Base-by-base conservation (phyloP, 352 stramenopile species). In the Globisporangium barbulae region DNA sequence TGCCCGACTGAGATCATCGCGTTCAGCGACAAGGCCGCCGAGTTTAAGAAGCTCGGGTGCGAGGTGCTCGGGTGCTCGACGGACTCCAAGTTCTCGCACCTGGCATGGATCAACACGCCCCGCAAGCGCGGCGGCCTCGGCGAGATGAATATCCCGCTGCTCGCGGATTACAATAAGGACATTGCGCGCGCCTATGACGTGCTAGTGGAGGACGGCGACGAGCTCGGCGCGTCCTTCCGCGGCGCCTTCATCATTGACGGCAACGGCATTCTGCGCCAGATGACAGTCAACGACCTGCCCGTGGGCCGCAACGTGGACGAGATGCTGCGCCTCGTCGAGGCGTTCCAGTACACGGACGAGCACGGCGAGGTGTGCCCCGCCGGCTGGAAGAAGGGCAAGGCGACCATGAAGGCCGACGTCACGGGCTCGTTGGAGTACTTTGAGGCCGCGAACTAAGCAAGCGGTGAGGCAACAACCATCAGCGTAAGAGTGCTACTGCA, bases 181-280 rank as follows among this genome's bases (percentile, higher is more conserved):
- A 67, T 97, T 52, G 72, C 75, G 62, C 75, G 61, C 28, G 83
- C 91, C 66, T 97, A 97, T 65, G 83, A 89, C 17, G 91, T 97
- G 59, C 73, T 95, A 3, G 78, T 90, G 47, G 61, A 88, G 50
- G 81, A 86, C 25, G 81, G 76, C 41, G 74, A 74, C 48, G 81
- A 88, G 45, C 73, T 70, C 8, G 90, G 90, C 47, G 85, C 91
- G 37, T 76, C 91, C 33, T 85, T 96, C 54, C 82, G 89, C 28
- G 91, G 88, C 2, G 77, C 96, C 21, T 97, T 97, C 65, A 96
- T 98, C 68, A 97, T 98, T 64, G 85, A 96, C 63, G 77, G 75
- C 47, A 71, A 97, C 65, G 90, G 88, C 41, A 71, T 89, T 9
- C 63, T 52, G 21, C 45, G 45, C 45, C 45, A 52, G 45, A 31